Percentiles rank a stretch among this genome's conserved stretches.
phyloP scores from a whole-genome alignment of 257 asterid species.

The Prunella vulgaris region DNA sequence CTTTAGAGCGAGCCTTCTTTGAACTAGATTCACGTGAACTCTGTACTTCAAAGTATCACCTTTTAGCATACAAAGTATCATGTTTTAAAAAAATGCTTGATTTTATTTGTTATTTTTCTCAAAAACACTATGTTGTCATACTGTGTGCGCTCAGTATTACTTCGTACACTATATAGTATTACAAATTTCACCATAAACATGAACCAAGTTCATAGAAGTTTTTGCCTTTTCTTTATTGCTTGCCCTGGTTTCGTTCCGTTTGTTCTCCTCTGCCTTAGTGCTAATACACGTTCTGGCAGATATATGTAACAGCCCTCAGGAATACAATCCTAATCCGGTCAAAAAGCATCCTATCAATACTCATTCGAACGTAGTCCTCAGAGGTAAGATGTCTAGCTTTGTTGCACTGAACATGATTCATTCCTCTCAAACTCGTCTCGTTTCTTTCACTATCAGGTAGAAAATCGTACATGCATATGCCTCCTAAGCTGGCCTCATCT shows the following conservation, averaged over 20 bases:
- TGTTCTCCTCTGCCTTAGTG: background rate
- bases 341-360: conserved; percentile 45
- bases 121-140: too few relatives aligned
- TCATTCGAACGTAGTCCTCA: conserved; percentile 53
- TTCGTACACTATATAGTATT: too few relatives aligned
- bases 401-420: background rate
- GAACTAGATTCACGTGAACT: too few relatives aligned
- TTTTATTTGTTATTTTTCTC: too few relatives aligned
- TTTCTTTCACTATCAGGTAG: conserved; percentile 40
- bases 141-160: too few relatives aligned
- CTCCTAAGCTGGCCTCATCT: conserved; percentile 56
- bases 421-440: background rate
- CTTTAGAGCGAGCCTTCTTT: too few relatives aligned
- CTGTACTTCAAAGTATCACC: too few relatives aligned
- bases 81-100: too few relatives aligned
- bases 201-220: too few relatives aligned
- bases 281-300: conserved; percentile 37
- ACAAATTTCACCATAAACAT: too few relatives aligned
- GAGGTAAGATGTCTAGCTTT: conserved; percentile 37
- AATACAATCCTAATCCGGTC: conserved; percentile 33
- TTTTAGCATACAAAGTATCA: too few relatives aligned
- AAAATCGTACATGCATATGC: conserved; percentile 62
- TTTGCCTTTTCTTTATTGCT: background rate
- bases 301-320: conserved; percentile 38
- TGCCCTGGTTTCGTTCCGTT: background rate